Percentiles rank a stretch among this genome's conserved stretches.
phyloP scores from a whole-genome alignment of 352 stramenopile genomes.

The Phytopythium montanum region DNA sequence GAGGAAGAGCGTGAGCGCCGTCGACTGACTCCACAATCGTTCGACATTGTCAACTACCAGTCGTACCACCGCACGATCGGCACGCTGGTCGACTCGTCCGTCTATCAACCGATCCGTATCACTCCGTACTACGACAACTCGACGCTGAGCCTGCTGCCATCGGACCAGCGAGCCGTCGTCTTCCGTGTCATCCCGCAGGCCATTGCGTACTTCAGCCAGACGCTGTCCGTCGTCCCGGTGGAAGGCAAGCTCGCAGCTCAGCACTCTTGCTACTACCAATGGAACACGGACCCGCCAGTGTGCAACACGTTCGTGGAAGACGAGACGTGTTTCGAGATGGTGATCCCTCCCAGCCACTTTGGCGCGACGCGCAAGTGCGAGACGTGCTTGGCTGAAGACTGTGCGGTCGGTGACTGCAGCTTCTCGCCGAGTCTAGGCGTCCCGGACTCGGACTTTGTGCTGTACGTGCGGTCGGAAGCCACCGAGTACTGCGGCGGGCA shows the following conservation, averaged over 20 bases:
- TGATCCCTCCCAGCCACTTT: slow-evolving; percentile 56
- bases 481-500: slow-evolving; percentile 39
- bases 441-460: slow-evolving; percentile 53
- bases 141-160: slow-evolving; percentile 32
- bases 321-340: slow-evolving; percentile 69
- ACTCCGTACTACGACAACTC: slow-evolving; percentile 60
- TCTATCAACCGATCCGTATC: slow-evolving; percentile 57
- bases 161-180: slow-evolving; percentile 29
- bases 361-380: slow-evolving; percentile 32
- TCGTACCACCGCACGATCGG: slow-evolving; percentile 27
- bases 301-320: slow-evolving; percentile 43
- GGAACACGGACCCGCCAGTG: slow-evolving; percentile 33
- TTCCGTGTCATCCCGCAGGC: slow-evolving; percentile 51
- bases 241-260: slow-evolving; percentile 53
- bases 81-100: slow-evolving; percentile 9
- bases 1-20: slow-evolving; percentile 11
- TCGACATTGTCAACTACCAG: slow-evolving; percentile 10
- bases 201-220: slow-evolving; percentile 37
- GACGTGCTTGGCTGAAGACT: slow-evolving; percentile 34
- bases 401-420: slow-evolving; percentile 23
- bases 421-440: slow-evolving; percentile 31
- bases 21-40: neutral
- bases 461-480: slow-evolving; percentile 53
- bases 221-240: slow-evolving; percentile 61
- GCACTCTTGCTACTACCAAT: slow-evolving; percentile 44